Evolutionary conservation across 1,284 basidiomycete species (phyloP), one percentile per base, ranked within the genome.

Genomic region (Fomitopsis betulina): DNA sequence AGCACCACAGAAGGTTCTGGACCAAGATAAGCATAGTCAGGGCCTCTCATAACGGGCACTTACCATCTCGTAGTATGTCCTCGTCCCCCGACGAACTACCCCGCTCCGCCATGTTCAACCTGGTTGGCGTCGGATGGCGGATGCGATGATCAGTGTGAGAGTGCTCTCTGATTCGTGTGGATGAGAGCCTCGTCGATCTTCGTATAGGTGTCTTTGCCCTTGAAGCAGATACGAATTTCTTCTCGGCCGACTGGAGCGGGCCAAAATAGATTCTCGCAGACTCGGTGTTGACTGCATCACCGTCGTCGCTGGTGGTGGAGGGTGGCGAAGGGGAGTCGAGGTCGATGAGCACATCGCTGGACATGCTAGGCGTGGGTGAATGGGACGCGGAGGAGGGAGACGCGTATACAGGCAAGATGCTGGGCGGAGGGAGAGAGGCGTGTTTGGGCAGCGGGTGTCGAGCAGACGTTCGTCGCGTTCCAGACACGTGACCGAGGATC

Each of bases 1-100:
- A 91, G 73, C 9, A 78, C 76, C 55, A 86, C 85, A 2, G 86
- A 81, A 10, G 86, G 87, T 68, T 89, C 88, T 86, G 60, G 12
- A 21, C 49, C n/a, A 12, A 19, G 10, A 13, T 51, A 17, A 51
- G 49, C 17, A 15, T 10, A 5, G 3, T 9, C 13, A 5, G 21
- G 9, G 17, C 13, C 12, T 17, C 25, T 21, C 6, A n/a, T 8
- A 27, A 27, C 50, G 37, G 10, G 62, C 10, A 17, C 73, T 60
- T 59, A 75, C 73, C 73, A 51, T 75, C 72, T 15, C 52, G 33
- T 37, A 67, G 51, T 4, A 58, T 65, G 38, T 70, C 69, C 43
- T 72, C 70, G 6, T 51, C 39, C 8, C n/a, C 37, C 21, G 52
- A 53, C 23, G 52, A 38, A n/a, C 37, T 27, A 6, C 13, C 38